Evolutionary conservation across 75 land plant species (phyloP).

Genomic region (Picea sitchensis): DNA sequence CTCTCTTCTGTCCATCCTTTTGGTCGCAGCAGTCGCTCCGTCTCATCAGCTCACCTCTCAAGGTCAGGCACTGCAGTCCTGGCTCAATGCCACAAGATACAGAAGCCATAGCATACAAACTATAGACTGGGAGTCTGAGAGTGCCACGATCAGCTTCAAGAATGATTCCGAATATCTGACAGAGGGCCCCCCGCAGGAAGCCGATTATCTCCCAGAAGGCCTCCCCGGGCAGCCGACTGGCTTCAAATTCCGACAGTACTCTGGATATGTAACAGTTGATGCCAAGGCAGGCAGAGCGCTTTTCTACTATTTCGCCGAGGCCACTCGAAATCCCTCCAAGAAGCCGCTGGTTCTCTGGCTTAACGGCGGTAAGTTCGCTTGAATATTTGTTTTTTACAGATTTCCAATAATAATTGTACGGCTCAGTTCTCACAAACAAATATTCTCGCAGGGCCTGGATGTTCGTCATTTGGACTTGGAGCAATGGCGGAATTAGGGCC

Average conservation of each 20-base stretch:
- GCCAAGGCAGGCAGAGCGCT: slow-evolving; percentile 13
- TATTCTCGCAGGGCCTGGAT: slow-evolving; percentile 64
- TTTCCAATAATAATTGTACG: too few species aligned
- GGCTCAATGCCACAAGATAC: too few species aligned
- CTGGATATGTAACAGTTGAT: slow-evolving; percentile 40
- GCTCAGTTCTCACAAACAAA: too few species aligned
- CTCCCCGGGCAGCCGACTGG: slow-evolving; percentile 33
- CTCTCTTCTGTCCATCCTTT: too few species aligned
- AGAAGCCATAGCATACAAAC: too few species aligned
- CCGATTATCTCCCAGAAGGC: not conserved
- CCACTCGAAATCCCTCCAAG: slow-evolving; percentile 24
- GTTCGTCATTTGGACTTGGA: slow-evolving; percentile 89
- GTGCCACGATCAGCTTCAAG: too few species aligned
- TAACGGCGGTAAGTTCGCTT: slow-evolving; percentile 22
- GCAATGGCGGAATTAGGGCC: slow-evolving; percentile 78
- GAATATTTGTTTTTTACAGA: too few species aligned
- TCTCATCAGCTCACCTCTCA: too few species aligned
- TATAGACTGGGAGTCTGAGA: too few species aligned
- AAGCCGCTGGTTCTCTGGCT: slow-evolving; percentile 54
- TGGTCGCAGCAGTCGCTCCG: too few species aligned
- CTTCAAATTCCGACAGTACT: slow-evolving; percentile 24
- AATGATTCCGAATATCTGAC: slow-evolving; percentile 4
- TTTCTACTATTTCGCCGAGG: slow-evolving; percentile 63
- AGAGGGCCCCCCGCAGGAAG: not conserved
- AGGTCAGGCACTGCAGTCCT: too few species aligned